A percentile compares a stretch with the other conserved stretches of the same genome.
These are phyloP conservation scores for Echeveria elegans DNA, from an alignment of 164 flowering plant species.

Conservation along the genomic window DNA sequence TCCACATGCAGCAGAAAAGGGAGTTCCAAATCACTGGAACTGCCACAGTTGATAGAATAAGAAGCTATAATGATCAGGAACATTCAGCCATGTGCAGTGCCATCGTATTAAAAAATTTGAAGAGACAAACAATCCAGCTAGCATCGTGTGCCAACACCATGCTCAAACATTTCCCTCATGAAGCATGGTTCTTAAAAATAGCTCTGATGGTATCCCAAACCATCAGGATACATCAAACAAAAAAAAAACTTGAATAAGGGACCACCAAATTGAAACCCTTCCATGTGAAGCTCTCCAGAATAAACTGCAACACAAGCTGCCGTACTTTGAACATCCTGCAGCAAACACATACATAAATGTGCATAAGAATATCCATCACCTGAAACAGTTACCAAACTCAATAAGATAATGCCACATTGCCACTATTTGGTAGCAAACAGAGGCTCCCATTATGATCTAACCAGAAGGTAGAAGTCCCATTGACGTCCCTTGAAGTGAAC, in stretches of 20 bases:
- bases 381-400: constrained; percentile 13
- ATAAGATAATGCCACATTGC: background rate
- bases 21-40: background rate
- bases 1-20: background rate
- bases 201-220: background rate
- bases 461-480: constrained; percentile 90
- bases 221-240: background rate
- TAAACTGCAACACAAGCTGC: constrained; percentile 88
- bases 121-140: too few species aligned
- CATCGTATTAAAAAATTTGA: too few species aligned
- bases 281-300: constrained; percentile 79
- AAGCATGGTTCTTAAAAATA: background rate
- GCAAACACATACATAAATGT: background rate
- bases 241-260: background rate
- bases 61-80: too few species aligned
- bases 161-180: too few species aligned
- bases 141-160: too few species aligned
- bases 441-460: constrained; percentile 9
- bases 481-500: constrained; percentile 85
- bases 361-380: constrained; percentile 81
- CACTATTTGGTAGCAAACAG: background rate
- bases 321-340: constrained; percentile 80
- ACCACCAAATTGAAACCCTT: constrained; percentile 36
- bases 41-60: background rate
- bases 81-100: too few species aligned